These are phyloP conservation scores for Mycena vulgaris DNA, from an alignment of 768 basidiomycete genomes.

Conservation along the genomic window DNA sequence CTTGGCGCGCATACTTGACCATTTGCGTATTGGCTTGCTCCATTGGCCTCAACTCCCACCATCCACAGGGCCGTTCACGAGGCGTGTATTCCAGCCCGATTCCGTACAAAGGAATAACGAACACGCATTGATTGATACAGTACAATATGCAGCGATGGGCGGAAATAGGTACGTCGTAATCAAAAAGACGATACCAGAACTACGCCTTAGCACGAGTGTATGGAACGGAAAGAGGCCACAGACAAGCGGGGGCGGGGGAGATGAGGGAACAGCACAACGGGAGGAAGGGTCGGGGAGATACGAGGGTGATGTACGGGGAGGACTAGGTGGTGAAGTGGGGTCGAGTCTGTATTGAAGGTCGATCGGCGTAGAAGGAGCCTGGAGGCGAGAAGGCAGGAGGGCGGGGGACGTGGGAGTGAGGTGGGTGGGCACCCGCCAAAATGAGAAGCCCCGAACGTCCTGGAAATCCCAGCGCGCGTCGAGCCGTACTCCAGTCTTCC, in stretches of 20 bases:
- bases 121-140: not conserved
- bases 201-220: not conserved
- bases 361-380: not conserved
- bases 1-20: no score
- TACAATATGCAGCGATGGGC: not conserved
- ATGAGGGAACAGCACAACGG: not conserved
- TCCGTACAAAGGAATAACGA: not conserved
- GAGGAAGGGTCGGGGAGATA: not conserved
- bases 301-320: not conserved
- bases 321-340: slow-evolving; percentile 7
- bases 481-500: not conserved
- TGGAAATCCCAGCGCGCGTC: not conserved
- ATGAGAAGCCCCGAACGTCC: not conserved
- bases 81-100: no score
- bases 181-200: no score
- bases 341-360: slow-evolving; percentile 8
- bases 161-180: no score
- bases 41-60: no score
- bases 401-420: slow-evolving; percentile 1
- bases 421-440: not conserved
- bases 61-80: not conserved
- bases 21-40: no score
- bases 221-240: not conserved
- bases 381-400: not conserved
- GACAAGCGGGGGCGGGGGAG: not conserved